phyloP scores from a whole-genome alignment of 139 green algal species.

The Auxenochlorella pyrenoidosa region DNA sequence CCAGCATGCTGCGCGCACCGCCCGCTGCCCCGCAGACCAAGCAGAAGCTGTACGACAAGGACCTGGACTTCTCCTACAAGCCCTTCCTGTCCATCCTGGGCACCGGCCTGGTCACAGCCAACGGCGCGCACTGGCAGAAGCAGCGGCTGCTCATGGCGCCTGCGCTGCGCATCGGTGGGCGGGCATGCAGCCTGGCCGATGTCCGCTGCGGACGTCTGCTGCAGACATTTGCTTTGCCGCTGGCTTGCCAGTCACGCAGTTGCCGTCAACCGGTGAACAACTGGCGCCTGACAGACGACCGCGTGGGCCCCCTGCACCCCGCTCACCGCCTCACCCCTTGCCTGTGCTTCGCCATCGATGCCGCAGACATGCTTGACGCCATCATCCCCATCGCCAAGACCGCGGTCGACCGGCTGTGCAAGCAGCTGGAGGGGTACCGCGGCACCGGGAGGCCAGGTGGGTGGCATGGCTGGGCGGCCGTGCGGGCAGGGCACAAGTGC shows the following conservation, averaged over 20 bases:
- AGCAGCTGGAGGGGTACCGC: slow-evolving; percentile 73
- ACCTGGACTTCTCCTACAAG: slow-evolving; percentile 84
- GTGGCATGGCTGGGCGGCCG: not conserved
- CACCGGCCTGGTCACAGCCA: slow-evolving; percentile 91
- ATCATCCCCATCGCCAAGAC: slow-evolving; percentile 84
- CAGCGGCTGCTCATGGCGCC: slow-evolving; percentile 89
- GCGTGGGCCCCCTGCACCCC: no score
- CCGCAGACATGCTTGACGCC: slow-evolving; percentile 87
- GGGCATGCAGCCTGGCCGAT: no score
- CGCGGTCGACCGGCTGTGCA: slow-evolving; percentile 74
- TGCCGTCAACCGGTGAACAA: no score
- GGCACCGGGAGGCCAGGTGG: slow-evolving; percentile 50
- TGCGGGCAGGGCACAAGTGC: not conserved
- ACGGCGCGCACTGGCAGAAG: slow-evolving; percentile 90
- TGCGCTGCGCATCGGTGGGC: slow-evolving; percentile 71
- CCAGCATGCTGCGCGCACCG: not conserved
- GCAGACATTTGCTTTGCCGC: no score
- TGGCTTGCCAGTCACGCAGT: no score
- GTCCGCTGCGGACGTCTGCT: no score
- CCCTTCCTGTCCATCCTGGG: slow-evolving; percentile 95
- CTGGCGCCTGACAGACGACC: no score
- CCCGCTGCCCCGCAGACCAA: slow-evolving; percentile 42
- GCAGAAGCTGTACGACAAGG: slow-evolving; percentile 82
- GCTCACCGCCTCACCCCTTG: no score
- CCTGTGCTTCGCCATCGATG: no score